A percentile compares a stretch with the other conserved stretches of the same genome.
Conservation (phyloP, 2,329 filamentous ascomycete species). For the Sclerotinia spermophila region DNA sequence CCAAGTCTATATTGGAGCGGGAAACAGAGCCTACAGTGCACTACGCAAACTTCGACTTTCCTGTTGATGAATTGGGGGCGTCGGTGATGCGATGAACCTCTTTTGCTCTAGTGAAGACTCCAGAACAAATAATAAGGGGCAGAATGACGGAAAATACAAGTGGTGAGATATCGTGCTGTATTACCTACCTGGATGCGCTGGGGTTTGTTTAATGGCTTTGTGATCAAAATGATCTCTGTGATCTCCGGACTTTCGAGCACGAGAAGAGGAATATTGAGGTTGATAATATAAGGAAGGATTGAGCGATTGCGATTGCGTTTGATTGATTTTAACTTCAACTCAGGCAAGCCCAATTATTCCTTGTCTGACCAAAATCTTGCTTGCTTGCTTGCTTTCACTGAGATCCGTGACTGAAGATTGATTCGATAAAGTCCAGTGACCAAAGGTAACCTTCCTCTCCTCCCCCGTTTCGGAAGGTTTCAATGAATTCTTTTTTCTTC, state of each 20-base stretch:
- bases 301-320: conserved; percentile 14
- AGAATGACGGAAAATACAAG: conserved; percentile 6
- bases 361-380: conserved; percentile 6
- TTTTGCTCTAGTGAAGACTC: background rate
- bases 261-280: conserved; percentile 4
- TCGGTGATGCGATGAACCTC: background rate
- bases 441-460: background rate
- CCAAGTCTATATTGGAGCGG: conserved; percentile 16
- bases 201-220: conserved; percentile 1
- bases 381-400: background rate
- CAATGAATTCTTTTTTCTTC: background rate
- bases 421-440: conserved; percentile 9
- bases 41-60: conserved; percentile 11
- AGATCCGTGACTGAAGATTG: background rate
- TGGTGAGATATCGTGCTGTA: conserved; percentile 12
- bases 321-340: background rate
- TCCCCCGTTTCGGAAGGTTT: background rate
- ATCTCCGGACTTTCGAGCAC: conserved; percentile 10
- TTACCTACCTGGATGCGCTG: conserved; percentile 8
- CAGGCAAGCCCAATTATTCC: background rate
- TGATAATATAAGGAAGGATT: conserved; percentile 8
- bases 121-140: background rate
- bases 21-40: conserved; percentile 13
- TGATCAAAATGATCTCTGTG: conserved; percentile 8
- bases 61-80: conserved; percentile 3